Evolutionary conservation across 2,329 filamentous ascomycete genomes (phyloP).

Genomic region (Clarireedia paspali): DNA sequence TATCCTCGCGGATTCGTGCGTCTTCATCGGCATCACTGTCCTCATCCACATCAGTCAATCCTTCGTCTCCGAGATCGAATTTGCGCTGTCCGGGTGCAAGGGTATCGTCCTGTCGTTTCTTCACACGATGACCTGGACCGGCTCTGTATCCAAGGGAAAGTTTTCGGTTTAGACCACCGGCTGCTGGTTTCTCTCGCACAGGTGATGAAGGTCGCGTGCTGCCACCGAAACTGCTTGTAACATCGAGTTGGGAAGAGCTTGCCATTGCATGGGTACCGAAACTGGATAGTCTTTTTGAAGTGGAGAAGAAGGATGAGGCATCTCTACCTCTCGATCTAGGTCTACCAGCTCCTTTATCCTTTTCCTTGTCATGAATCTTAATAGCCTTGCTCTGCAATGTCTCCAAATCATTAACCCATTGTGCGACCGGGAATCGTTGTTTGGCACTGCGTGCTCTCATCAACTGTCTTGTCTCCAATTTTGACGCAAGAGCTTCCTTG

Average conservation of each 20-base stretch:
- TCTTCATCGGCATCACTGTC: slow-evolving; percentile 4
- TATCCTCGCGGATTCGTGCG: slow-evolving; percentile 1
- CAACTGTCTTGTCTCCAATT: slow-evolving; percentile 45
- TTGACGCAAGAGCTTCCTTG: slow-evolving; percentile 50
- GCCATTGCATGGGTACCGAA: slow-evolving; percentile 1
- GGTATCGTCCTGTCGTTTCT: background rate
- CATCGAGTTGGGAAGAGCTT: slow-evolving; percentile 9
- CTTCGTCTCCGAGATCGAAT: background rate
- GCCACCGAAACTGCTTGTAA: slow-evolving; percentile 1
- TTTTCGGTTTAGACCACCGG: slow-evolving; percentile 4
- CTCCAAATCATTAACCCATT: slow-evolving; percentile 59
- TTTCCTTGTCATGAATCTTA: slow-evolving; percentile 26
- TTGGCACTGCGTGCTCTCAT: slow-evolving; percentile 60
- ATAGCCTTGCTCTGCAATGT: slow-evolving; percentile 54
- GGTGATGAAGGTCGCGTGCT: slow-evolving; percentile 1
- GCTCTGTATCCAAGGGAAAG: slow-evolving; percentile 9
- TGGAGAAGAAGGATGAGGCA: background rate
- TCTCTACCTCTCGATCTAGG: slow-evolving; percentile 11
- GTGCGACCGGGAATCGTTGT: slow-evolving; percentile 59
- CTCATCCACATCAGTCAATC: slow-evolving; percentile 7
- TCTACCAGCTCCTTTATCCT: slow-evolving; percentile 5
- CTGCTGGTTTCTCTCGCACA: background rate
- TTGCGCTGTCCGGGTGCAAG: background rate
- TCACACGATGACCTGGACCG: slow-evolving; percentile 7
- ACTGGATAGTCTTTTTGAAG: slow-evolving; percentile 5